Percentiles rank a stretch among this genome's conserved stretches.
Evolutionary conservation across 768 basidiomycete genomes (phyloP).

Genomic region (Auricularia cornea): DNA sequence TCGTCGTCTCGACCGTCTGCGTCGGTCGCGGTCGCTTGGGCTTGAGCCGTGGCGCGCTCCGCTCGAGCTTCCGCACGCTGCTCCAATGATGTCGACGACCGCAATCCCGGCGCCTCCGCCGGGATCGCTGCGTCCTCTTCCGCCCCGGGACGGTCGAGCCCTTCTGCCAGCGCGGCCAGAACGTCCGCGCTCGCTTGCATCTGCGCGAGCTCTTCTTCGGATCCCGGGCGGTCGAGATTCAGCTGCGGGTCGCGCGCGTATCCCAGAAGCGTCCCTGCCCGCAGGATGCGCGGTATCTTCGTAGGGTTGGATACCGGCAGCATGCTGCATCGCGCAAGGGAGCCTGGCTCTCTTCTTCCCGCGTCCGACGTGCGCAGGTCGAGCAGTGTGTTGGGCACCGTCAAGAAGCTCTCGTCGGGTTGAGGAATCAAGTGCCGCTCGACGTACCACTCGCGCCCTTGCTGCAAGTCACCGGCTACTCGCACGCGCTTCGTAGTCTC

Average conservation of each 20-base stretch:
- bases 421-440: neutral
- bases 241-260: slow-evolving; percentile 1
- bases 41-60: too few relatives aligned
- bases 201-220: neutral
- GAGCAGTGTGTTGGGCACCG: neutral
- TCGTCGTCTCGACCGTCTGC: too few relatives aligned
- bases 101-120: neutral
- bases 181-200: neutral
- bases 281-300: neutral
- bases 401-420: neutral
- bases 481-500: neutral
- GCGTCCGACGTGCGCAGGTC: slow-evolving; percentile 1
- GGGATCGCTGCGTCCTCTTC: too few relatives aligned
- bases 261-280: slow-evolving; percentile 6
- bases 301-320: slow-evolving; percentile 10
- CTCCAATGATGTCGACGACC: neutral
- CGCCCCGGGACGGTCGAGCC: neutral
- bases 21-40: too few relatives aligned
- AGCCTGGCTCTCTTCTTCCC: slow-evolving; percentile 3
- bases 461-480: neutral
- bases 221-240: slow-evolving; percentile 1
- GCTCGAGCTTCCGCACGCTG: neutral
- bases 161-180: neutral
- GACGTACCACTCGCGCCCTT: neutral
- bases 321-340: neutral